Conservation (phyloP, 805 yeast genomes). For the Kregervanrija delftensis region DNA sequence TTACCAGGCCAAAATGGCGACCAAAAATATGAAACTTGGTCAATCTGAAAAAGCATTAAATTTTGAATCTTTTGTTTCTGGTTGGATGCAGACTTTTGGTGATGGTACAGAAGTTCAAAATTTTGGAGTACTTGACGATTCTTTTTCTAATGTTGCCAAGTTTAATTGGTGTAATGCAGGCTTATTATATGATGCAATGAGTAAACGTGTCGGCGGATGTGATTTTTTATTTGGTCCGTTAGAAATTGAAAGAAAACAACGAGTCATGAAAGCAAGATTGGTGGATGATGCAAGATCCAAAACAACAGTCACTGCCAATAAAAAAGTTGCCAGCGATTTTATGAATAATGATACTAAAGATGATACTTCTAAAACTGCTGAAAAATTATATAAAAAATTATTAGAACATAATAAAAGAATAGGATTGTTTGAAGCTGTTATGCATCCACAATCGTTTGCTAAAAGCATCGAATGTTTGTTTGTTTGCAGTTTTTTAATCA, state of each 20-base stretch:
- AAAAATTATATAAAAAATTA: slow-evolving; percentile 35
- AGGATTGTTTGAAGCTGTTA: slow-evolving; percentile 56
- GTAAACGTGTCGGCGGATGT: slow-evolving; percentile 40
- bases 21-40: slow-evolving; percentile 54
- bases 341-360: slow-evolving; percentile 42
- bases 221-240: slow-evolving; percentile 72
- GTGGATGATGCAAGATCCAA: slow-evolving; percentile 35
- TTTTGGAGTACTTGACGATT: slow-evolving; percentile 27
- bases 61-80: slow-evolving; percentile 39
- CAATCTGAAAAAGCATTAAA: slow-evolving; percentile 44
- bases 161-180: slow-evolving; percentile 61
- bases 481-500: slow-evolving; percentile 70
- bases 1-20: slow-evolving; percentile 56
- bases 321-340: slow-evolving; percentile 45
- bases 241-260: slow-evolving; percentile 47
- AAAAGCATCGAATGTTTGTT: slow-evolving; percentile 82
- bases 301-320: slow-evolving; percentile 46
- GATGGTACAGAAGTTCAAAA: slow-evolving; percentile 16
- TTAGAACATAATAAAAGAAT: slow-evolving; percentile 31
- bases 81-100: slow-evolving; percentile 29
- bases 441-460: slow-evolving; percentile 71
- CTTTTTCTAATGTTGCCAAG: slow-evolving; percentile 16
- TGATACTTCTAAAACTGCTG: slow-evolving; percentile 57
- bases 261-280: slow-evolving; percentile 27
- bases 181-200: slow-evolving; percentile 37